These are phyloP conservation scores for Melocanna baccifera DNA, from an alignment of 176 grass and related monocot genomes.

Conservation along the genomic window DNA sequence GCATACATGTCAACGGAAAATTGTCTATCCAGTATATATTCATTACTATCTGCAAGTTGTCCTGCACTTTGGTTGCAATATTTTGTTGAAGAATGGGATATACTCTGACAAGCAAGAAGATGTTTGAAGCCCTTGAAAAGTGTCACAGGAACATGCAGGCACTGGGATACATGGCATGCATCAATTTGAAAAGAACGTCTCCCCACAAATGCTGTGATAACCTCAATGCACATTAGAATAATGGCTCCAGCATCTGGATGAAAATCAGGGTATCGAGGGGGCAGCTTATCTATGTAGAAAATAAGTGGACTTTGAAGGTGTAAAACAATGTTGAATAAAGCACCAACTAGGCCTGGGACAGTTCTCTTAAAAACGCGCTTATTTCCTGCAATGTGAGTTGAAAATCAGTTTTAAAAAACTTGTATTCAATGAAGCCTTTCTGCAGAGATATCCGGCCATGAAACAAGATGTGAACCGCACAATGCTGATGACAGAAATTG, in stretches of 20 bases:
- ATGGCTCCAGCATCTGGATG: constrained; percentile 67
- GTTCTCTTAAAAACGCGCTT: constrained; percentile 71
- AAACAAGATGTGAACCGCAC: constrained; percentile 21
- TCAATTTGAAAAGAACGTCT: constrained; percentile 71
- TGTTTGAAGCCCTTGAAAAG: constrained; percentile 80
- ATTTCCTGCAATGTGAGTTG: constrained; percentile 53
- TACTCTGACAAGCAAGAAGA: constrained; percentile 26
- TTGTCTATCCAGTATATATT: constrained; percentile 59
- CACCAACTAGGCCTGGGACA: constrained; percentile 57
- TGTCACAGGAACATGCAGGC: constrained; percentile 60
- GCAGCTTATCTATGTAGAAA: constrained; percentile 65
- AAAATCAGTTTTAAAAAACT: constrained; percentile 3
- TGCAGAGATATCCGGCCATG: neutral
- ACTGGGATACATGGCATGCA: constrained; percentile 65
- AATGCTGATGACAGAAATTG: neutral
- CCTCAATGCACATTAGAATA: constrained; percentile 84
- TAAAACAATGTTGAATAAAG: constrained; percentile 77
- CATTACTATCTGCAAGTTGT: constrained; percentile 21
- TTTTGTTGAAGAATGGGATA: constrained; percentile 13
- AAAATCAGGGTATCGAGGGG: constrained; percentile 14
- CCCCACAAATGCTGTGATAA: constrained; percentile 72
- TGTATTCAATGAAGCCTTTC: neutral
- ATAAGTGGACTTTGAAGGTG: constrained; percentile 72
- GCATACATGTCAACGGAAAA: constrained; percentile 80
- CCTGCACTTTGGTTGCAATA: constrained; percentile 10